Conservation (phyloP, 495 filamentous ascomycete genomes). For the Stereocaulon alpinum region DNA sequence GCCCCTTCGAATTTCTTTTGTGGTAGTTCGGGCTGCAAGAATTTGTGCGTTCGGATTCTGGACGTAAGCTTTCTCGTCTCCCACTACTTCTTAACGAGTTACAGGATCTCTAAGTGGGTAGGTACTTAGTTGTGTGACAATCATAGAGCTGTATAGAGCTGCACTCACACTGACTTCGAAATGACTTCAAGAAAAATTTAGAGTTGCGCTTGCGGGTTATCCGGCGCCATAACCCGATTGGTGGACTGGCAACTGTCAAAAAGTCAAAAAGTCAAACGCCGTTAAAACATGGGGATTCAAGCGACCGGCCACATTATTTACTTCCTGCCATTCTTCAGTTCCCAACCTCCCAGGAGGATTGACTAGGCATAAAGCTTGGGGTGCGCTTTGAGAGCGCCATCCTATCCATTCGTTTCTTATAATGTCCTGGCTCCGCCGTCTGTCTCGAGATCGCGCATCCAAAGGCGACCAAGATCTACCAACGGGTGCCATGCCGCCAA, state of each 20-base stretch:
- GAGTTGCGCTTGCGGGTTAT: slow-evolving; percentile 3
- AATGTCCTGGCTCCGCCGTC: slow-evolving; percentile 25
- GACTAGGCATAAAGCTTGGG: slow-evolving; percentile 1
- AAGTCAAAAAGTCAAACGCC: not conserved
- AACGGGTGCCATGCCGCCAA: slow-evolving; percentile 21
- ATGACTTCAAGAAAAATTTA: slow-evolving; percentile 4
- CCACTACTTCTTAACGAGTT: too few species aligned
- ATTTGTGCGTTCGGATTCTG: too few species aligned
- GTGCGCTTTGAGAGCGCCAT: not conserved
- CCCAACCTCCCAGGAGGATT: slow-evolving; percentile 9
- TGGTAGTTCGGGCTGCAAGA: too few species aligned
- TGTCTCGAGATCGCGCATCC: slow-evolving; percentile 23
- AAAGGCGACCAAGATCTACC: slow-evolving; percentile 21
- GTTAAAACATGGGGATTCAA: not conserved
- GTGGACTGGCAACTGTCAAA: not conserved
- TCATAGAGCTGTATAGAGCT: not conserved
- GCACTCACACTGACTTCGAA: not conserved
- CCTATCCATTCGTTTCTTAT: slow-evolving; percentile 13
- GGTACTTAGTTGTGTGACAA: not conserved
- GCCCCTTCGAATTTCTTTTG: too few species aligned
- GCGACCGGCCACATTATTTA: not conserved
- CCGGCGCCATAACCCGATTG: not conserved
- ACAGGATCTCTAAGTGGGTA: too few species aligned
- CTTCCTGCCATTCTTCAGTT: slow-evolving; percentile 2
- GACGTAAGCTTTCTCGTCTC: too few species aligned